Conservation (phyloP, 2,329 filamentous ascomycete genomes). For the Pseudocercospora pini-densiflorae region DNA sequence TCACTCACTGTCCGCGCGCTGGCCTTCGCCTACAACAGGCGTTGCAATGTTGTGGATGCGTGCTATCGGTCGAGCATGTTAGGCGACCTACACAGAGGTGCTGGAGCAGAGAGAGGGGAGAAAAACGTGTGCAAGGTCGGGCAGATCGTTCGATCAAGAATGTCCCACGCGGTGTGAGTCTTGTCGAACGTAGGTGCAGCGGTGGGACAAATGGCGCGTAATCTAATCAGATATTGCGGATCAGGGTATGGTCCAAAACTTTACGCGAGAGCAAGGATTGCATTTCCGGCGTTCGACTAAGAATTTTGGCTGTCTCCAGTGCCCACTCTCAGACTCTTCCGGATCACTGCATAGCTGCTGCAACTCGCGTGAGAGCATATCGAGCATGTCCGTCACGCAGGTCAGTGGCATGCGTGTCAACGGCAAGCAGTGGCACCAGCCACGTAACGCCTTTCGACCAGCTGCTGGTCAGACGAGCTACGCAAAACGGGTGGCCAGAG, state of each 20-base stretch:
- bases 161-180: constrained; percentile 20
- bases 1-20: constrained; percentile 11
- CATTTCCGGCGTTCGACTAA: not conserved
- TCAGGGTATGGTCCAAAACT: not conserved
- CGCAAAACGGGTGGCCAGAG: constrained; percentile 72
- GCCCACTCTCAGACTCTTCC: constrained; percentile 7
- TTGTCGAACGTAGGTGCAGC: not conserved
- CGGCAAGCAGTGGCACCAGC: constrained; percentile 92
- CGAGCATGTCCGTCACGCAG: constrained; percentile 19
- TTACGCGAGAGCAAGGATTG: not conserved
- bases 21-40: constrained; percentile 11
- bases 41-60: constrained; percentile 17
- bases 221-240: constrained; percentile 1
- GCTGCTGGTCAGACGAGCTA: constrained; percentile 77
- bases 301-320: not conserved
- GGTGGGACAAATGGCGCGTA: not conserved
- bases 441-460: constrained; percentile 84
- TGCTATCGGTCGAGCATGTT: constrained; percentile 44
- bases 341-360: constrained; percentile 1
- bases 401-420: constrained; percentile 75
- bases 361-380: not conserved
- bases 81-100: constrained; percentile 10
- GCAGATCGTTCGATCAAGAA: not conserved
- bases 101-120: not conserved
- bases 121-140: not conserved